Evolutionary conservation across 805 yeast genomes (phyloP).

Genomic region (Pichia nakasei): DNA sequence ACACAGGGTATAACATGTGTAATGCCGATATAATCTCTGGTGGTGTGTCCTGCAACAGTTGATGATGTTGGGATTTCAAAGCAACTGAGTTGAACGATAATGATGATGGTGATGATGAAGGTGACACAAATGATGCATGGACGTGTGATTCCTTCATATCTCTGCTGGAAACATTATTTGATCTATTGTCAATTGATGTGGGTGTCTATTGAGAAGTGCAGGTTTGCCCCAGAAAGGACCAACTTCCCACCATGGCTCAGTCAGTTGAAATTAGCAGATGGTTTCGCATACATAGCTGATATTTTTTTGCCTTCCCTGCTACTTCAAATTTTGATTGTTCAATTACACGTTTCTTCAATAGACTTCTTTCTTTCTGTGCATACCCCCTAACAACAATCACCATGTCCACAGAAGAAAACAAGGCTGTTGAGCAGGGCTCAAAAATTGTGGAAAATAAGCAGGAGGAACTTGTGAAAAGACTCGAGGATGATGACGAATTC

Average conservation of each 20-base stretch:
- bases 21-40: conserved; percentile 40
- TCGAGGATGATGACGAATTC: conserved; percentile 95
- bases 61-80: background rate
- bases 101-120: background rate
- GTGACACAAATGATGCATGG: conserved; percentile 13
- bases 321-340: no score
- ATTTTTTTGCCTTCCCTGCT: no score
- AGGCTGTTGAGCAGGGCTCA: conserved; percentile 1
- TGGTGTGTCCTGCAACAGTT: conserved; percentile 18
- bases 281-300: no score
- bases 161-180: background rate
- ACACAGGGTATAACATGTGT: conserved; percentile 38
- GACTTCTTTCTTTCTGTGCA: no score
- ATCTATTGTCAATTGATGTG: no score
- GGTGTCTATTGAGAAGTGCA: no score
- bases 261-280: no score
- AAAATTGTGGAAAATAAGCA: conserved; percentile 4
- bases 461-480: conserved; percentile 44
- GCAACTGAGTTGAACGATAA: background rate
- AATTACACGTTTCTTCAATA: no score
- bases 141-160: background rate
- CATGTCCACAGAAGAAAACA: background rate
- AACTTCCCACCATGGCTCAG: no score
- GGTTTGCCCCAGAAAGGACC: no score
- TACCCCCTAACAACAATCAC: background rate